Evolutionary conservation across 2,329 filamentous ascomycete genomes (phyloP).

Genomic region (Claviceps capensis): DNA sequence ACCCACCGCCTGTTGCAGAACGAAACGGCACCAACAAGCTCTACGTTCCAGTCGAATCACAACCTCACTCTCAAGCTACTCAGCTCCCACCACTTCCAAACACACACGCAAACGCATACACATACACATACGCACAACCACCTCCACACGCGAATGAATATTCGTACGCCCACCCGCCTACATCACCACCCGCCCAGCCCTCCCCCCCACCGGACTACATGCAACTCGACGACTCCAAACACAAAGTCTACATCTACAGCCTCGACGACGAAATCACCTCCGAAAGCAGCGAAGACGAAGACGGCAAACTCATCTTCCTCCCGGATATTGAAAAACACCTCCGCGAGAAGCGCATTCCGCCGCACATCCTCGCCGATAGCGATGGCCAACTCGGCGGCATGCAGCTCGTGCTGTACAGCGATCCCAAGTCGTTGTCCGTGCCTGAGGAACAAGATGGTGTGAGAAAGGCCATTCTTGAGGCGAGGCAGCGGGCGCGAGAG

Average conservation of each 20-base stretch:
- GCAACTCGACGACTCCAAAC: constrained; percentile 73
- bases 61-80: constrained; percentile 6
- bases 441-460: constrained; percentile 65
- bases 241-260: constrained; percentile 84
- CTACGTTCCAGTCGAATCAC: constrained; percentile 49
- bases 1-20: constrained; percentile 27
- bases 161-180: neutral
- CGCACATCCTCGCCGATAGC: constrained; percentile 45
- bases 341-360: constrained; percentile 53
- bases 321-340: constrained; percentile 78
- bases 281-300: constrained; percentile 26
- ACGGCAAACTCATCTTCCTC: constrained; percentile 59
- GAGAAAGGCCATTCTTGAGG: constrained; percentile 70
- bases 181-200: neutral
- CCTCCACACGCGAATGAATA: neutral
- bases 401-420: constrained; percentile 74
- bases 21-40: constrained; percentile 49
- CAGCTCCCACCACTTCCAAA: neutral
- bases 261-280: constrained; percentile 72
- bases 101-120: neutral
- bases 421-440: constrained; percentile 63
- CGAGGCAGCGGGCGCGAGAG: constrained; percentile 53
- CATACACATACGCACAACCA: neutral
- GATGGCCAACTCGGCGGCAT: constrained; percentile 43
- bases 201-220: constrained; percentile 45